Base-by-base conservation (phyloP, 805 yeast genomes). In the Zygosaccharomyces gambellarensis region DNA sequence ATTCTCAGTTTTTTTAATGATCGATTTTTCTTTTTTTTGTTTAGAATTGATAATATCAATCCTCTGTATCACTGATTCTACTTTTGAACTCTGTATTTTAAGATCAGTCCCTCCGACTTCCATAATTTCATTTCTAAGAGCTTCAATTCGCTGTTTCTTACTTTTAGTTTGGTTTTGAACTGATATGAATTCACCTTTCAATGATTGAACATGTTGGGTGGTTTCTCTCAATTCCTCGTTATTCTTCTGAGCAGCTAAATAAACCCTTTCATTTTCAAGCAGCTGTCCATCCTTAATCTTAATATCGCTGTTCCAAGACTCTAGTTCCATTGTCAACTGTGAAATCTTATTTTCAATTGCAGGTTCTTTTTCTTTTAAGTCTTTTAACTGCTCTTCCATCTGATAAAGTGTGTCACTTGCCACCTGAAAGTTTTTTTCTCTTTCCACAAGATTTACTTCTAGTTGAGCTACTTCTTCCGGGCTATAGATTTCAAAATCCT, bases 61-160 rank as follows among this genome's bases (percentile, higher is more conserved):
- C 59, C 80, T 78, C 57, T 85, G 87, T 39, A 74, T 72, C 30
- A 85, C 72, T 1, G 95, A 85, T 58, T 82, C 90, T 7, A 94
- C 96, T 60, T 82, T 85, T 1, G 95, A 79, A 52, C 81, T 85
- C 59, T 90, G 97, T 52, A 86, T 65, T 49, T 87, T 81, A 54
- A 94, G 73, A 53, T 82, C 82, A 7, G 87, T 83, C 52, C 99
- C 99, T 47, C 99, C 99, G 47, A 88, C 84, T 44, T 86, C 83
- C 87, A 90, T 81, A 36, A 94, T 88, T 61, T 82, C 77, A 49
- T 83, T 87, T 56, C 89, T 90, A 3, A 90, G 69, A 0, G 58
- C 73, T 10, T 75, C 73, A 36, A 94, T 85, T 49, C 78, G 73
- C 5, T 66, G 51, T 10, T 60, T 62, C 81, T 87, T 38, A 79